Conservation (phyloP, 1,139 yeast genomes). For the Debaryomycetaceae sp. region DNA sequence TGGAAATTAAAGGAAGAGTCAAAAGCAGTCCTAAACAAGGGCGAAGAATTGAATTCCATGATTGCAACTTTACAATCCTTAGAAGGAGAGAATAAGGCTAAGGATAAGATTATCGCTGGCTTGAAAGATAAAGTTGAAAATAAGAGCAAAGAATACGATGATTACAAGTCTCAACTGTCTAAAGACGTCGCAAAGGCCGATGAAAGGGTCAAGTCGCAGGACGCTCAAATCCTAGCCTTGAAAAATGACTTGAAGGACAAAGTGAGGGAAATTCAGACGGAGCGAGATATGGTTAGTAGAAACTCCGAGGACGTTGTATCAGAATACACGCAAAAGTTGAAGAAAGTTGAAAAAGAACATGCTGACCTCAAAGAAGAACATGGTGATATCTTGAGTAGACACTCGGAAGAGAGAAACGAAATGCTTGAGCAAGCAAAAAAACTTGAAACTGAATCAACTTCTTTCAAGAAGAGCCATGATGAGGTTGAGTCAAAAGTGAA, state of each 20-base stretch:
- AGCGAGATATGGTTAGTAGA: constrained; percentile 43
- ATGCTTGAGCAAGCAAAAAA: not conserved
- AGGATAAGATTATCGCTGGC: constrained; percentile 2
- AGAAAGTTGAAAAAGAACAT: constrained; percentile 15
- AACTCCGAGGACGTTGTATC: constrained; percentile 47
- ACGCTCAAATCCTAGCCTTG: constrained; percentile 3
- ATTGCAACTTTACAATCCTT: not conserved
- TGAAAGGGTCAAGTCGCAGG: constrained; percentile 5
- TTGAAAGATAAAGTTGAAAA: constrained; percentile 1
- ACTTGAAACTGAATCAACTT: not conserved
- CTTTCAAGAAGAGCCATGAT: not conserved
- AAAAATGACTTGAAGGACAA: constrained; percentile 26
- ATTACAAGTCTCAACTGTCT: not conserved
- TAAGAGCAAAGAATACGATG: constrained; percentile 3
- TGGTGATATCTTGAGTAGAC: not conserved
- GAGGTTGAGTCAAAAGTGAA: not conserved
- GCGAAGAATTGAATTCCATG: not conserved
- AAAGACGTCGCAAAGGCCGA: constrained; percentile 8
- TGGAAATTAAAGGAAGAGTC: not conserved
- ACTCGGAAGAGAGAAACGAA: not conserved
- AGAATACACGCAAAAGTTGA: constrained; percentile 48
- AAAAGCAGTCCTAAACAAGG: not conserved
- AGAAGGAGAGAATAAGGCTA: constrained; percentile 1
- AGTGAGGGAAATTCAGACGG: constrained; percentile 45
- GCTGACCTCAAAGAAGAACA: not conserved